phyloP scores from a whole-genome alignment of 106 monocot genomes.

The Acorus calamus region DNA sequence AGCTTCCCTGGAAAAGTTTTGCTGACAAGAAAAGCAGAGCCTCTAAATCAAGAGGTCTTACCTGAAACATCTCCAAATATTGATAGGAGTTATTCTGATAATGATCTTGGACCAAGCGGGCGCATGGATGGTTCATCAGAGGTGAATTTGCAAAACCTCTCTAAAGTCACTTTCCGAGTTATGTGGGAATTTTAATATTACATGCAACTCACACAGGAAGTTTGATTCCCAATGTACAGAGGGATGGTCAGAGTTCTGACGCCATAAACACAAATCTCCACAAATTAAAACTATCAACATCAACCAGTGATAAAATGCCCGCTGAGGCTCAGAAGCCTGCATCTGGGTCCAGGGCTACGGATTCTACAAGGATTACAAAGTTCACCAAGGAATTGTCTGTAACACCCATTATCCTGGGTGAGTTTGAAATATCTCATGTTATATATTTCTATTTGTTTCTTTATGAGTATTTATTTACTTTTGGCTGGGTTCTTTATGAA shows the following conservation, averaged over 20 bases:
- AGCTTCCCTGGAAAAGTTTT: conserved; percentile 94
- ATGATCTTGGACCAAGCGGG: conserved; percentile 35
- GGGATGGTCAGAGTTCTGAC: conserved; percentile 29
- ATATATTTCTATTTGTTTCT: not conserved
- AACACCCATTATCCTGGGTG: conserved; percentile 79
- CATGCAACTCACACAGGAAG: not conserved
- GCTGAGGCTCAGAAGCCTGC: conserved; percentile 36
- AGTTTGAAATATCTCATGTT: not conserved
- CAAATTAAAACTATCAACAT: conserved; percentile 27
- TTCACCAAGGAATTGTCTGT: conserved; percentile 74
- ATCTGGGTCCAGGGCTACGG: conserved; percentile 80
- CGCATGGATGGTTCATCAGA: conserved; percentile 25
- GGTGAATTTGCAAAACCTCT: conserved; percentile 34
- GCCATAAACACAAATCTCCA: conserved; percentile 21
- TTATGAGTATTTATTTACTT: not conserved
- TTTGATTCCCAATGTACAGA: conserved; percentile 18
- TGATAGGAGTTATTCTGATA: conserved; percentile 34
- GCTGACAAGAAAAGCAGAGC: conserved; percentile 58
- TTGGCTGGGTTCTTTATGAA: not conserved
- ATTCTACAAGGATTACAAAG: conserved; percentile 80
- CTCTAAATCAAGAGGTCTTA: conserved; percentile 30
- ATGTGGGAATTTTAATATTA: not conserved
- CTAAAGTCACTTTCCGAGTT: not conserved
- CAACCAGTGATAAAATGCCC: conserved; percentile 20
- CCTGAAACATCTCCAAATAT: conserved; percentile 24